A percentile compares a stretch with the other conserved stretches of the same genome.
Conservation (phyloP, 305 asterid species). For the Fraxinus albicans region DNA sequence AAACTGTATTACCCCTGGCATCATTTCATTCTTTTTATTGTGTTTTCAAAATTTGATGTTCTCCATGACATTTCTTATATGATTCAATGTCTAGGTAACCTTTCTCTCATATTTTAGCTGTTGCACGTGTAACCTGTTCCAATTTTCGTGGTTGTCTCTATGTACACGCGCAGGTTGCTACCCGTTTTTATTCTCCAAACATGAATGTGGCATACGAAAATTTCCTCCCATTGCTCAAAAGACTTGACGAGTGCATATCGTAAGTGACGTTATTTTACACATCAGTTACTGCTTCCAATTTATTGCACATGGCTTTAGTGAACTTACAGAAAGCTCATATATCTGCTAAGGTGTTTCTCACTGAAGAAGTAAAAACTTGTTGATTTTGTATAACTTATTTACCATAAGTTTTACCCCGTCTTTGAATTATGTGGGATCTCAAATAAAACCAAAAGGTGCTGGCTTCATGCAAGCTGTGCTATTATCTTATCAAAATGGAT, state of each 20-base stretch:
- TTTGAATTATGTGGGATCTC: constrained; percentile 13
- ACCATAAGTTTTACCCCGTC: constrained; percentile 18
- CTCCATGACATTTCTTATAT: neutral
- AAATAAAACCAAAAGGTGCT: constrained; percentile 15
- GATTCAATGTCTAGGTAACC: constrained; percentile 8
- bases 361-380: neutral
- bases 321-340: constrained; percentile 9
- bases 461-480: constrained; percentile 12
- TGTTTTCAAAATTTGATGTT: neutral
- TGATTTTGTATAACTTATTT: constrained; percentile 1
- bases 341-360: constrained; percentile 4
- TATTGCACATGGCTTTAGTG: constrained; percentile 18
- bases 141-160: constrained; percentile 30
- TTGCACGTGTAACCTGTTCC: constrained; percentile 11
- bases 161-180: constrained; percentile 76
- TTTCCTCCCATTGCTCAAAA: constrained; percentile 89
- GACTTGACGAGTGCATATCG: constrained; percentile 95
- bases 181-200: constrained; percentile 86
- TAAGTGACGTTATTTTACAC: constrained; percentile 44
- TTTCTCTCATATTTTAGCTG: constrained; percentile 12
- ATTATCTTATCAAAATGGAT: constrained; percentile 11
- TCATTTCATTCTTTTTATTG: constrained; percentile 7
- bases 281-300: constrained; percentile 6
- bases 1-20: neutral
- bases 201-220: constrained; percentile 73